A percentile compares a stretch with the other conserved stretches of the same genome.
phyloP scores from a whole-genome alignment of 805 yeast species.

The Cyberlindnera meyerae region DNA sequence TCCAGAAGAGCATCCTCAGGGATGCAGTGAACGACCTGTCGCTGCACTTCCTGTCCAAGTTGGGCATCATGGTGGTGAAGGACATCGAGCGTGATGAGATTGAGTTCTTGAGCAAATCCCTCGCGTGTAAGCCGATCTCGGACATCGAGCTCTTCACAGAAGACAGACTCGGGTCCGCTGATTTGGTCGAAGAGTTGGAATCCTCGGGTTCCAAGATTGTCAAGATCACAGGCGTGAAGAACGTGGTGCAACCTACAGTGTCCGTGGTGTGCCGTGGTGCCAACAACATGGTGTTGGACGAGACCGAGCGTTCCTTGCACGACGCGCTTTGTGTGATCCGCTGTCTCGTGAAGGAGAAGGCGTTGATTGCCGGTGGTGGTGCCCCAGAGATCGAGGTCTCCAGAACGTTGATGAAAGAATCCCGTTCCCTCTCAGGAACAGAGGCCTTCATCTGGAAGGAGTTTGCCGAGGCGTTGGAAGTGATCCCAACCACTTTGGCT shows the following conservation, averaged over 20 bases:
- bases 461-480: conserved; percentile 90
- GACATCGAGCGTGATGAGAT: conserved; percentile 98
- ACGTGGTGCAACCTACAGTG: conserved; percentile 74
- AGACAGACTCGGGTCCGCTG: conserved; percentile 89
- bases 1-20: conserved; percentile 88
- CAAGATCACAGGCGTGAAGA: conserved; percentile 76
- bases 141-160: conserved; percentile 92
- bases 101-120: conserved; percentile 75
- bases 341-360: conserved; percentile 80
- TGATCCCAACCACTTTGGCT: conserved; percentile 89
- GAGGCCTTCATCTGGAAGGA: conserved; percentile 50
- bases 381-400: conserved; percentile 98
- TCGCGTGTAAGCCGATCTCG: conserved; percentile 95
- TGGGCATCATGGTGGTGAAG: conserved; percentile 89
- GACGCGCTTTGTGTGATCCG: conserved; percentile 92
- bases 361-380: conserved; percentile 98
- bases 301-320: conserved; percentile 94
- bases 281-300: conserved; percentile 83
- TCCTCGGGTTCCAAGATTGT: conserved; percentile 60
- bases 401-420: conserved; percentile 86
- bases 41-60: conserved; percentile 86
- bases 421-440: conserved; percentile 87
- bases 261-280: conserved; percentile 95
- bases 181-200: conserved; percentile 73
- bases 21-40: conserved; percentile 88